phyloP scores from a whole-genome alignment of 2,329 filamentous ascomycete species.

The Diaporthe citri region DNA sequence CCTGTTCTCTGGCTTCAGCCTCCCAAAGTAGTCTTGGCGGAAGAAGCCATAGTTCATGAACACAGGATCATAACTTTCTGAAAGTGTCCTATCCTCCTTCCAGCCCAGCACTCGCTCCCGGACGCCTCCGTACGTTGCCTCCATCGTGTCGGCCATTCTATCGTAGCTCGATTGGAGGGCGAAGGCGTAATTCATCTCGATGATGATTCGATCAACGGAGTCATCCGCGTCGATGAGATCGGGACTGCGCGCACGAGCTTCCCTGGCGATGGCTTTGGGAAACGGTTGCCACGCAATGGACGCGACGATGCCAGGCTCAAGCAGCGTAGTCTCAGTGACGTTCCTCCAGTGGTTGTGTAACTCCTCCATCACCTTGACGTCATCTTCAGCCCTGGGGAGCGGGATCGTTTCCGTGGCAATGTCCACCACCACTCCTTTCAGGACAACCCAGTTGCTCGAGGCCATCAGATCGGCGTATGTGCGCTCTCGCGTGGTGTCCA shows the following conservation, averaged over 20 bases:
- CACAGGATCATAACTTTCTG: conserved; percentile 8
- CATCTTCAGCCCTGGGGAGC: neutral
- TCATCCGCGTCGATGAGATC: conserved; percentile 15
- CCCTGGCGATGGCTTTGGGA: conserved; percentile 12
- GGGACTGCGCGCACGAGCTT: conserved; percentile 17
- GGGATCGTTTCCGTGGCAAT: conserved; percentile 8
- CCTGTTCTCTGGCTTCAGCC: conserved; percentile 24
- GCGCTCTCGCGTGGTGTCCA: conserved; percentile 16
- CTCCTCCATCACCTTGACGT: conserved; percentile 12
- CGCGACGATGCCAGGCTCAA: conserved; percentile 12
- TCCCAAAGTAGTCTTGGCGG: conserved; percentile 25
- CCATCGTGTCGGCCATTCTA: conserved; percentile 12
- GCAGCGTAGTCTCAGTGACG: neutral
- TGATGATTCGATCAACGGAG: neutral
- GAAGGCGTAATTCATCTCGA: conserved; percentile 25
- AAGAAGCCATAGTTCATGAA: conserved; percentile 25
- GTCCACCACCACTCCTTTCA: conserved; percentile 13
- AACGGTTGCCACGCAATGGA: conserved; percentile 24
- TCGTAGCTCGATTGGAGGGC: conserved; percentile 9
- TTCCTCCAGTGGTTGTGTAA: conserved; percentile 17
- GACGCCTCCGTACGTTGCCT: conserved; percentile 19
- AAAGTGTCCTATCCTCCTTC: neutral
- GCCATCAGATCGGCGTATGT: conserved; percentile 20
- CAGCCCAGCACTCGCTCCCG: neutral
- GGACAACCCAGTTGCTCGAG: conserved; percentile 12